Conservation (phyloP, 2,329 filamentous ascomycete species). For the Rutstroemia sp. region DNA sequence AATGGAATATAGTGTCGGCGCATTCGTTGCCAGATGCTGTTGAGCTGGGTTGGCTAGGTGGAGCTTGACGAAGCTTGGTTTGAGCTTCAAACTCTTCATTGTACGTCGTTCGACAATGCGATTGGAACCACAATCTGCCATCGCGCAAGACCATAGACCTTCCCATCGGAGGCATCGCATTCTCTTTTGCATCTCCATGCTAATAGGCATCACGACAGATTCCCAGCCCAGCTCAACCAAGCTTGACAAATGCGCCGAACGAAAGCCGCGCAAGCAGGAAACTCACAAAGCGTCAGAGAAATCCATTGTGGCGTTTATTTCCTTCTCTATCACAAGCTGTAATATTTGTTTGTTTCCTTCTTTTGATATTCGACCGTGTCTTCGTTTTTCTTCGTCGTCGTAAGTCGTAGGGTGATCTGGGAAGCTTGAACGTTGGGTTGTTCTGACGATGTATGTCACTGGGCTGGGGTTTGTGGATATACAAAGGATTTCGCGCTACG, state of each 20-base stretch:
- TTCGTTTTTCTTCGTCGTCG: no score
- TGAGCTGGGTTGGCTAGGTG: not conserved
- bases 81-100: not conserved
- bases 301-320: constrained; percentile 54
- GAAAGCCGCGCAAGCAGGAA: constrained; percentile 8
- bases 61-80: not conserved
- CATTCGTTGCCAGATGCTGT: constrained; percentile 14
- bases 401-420: no score
- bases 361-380: not conserved
- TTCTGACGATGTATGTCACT: no score
- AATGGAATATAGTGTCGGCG: not conserved
- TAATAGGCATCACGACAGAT: not conserved
- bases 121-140: not conserved
- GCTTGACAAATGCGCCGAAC: not conserved
- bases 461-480: not conserved
- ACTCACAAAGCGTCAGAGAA: constrained; percentile 88
- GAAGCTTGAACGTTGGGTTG: no score
- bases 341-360: not conserved
- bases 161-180: not conserved
- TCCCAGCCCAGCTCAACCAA: not conserved
- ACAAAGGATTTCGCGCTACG: not conserved
- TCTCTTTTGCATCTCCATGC: not conserved
- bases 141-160: not conserved
- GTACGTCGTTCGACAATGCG: not conserved
- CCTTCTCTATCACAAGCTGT: not conserved